Evolutionary conservation across 768 basidiomycete species (phyloP).

Genomic region (Trametes cinnabarina): DNA sequence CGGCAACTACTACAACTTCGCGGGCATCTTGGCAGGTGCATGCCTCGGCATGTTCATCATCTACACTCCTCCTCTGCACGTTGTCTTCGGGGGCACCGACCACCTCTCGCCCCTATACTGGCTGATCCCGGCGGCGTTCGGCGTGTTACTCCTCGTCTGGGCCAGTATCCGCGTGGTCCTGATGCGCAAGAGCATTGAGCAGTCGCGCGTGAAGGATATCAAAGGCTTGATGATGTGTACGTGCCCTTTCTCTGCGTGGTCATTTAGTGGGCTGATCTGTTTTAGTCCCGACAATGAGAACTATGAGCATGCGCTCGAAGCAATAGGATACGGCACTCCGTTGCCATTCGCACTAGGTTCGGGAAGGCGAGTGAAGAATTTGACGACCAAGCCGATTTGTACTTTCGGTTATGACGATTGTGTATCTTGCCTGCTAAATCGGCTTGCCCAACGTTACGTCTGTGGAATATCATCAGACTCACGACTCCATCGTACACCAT

Average conservation of each 20-base stretch:
- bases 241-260: conserved; percentile 28
- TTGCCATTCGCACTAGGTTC: too few relatives aligned
- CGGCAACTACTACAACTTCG: conserved; percentile 63
- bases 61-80: conserved; percentile 66
- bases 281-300: conserved; percentile 51
- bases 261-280: not conserved
- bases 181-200: conserved; percentile 53
- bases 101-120: conserved; percentile 63
- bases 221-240: conserved; percentile 70
- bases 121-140: conserved; percentile 64
- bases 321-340: conserved; percentile 13
- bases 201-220: conserved; percentile 59
- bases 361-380: too few relatives aligned
- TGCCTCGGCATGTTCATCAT: conserved; percentile 65
- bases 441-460: too few relatives aligned
- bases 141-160: conserved; percentile 54
- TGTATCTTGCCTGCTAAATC: too few relatives aligned
- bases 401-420: too few relatives aligned
- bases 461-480: too few relatives aligned
- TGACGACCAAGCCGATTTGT: too few relatives aligned
- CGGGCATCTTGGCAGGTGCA: conserved; percentile 59
- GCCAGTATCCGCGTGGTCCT: conserved; percentile 57
- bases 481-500: too few relatives aligned
- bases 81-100: conserved; percentile 63
- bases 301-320: conserved; percentile 56